Evolutionary conservation across 78 protist genomes (phyloP).

Genomic region (Guillardia theta): DNA sequence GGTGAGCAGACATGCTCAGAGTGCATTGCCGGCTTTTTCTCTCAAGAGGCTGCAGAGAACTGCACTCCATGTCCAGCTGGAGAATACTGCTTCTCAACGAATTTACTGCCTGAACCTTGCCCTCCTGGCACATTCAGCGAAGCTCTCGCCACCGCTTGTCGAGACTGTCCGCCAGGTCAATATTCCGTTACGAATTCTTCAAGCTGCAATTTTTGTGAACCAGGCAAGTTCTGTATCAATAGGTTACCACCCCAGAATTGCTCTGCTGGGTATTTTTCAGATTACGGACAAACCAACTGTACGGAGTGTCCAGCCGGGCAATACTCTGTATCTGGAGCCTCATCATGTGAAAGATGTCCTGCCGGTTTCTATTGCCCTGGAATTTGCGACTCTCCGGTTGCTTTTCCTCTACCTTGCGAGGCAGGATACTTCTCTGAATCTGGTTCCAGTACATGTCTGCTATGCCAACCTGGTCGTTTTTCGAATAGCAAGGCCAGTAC

Average conservation of each 20-base stretch:
- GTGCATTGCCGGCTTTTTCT: neutral
- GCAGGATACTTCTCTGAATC: neutral
- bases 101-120: neutral
- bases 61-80: neutral
- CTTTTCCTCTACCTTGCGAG: neutral
- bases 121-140: neutral
- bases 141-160: neutral
- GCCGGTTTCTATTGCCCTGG: neutral
- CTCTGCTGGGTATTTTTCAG: neutral
- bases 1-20: neutral
- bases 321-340: neutral
- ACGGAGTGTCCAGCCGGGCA: neutral
- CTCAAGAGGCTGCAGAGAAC: neutral
- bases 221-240: neutral
- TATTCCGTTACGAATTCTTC: neutral
- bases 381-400: neutral
- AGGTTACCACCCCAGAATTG: neutral
- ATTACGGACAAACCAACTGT: neutral
- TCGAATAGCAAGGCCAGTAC: neutral
- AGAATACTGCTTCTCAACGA: neutral
- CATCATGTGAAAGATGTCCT: neutral
- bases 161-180: neutral
- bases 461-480: neutral
- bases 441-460: neutral
- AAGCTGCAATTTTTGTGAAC: neutral